Evolutionary conservation across 2,329 filamentous ascomycete genomes (phyloP).

Genomic region (Arthroderma sp.): DNA sequence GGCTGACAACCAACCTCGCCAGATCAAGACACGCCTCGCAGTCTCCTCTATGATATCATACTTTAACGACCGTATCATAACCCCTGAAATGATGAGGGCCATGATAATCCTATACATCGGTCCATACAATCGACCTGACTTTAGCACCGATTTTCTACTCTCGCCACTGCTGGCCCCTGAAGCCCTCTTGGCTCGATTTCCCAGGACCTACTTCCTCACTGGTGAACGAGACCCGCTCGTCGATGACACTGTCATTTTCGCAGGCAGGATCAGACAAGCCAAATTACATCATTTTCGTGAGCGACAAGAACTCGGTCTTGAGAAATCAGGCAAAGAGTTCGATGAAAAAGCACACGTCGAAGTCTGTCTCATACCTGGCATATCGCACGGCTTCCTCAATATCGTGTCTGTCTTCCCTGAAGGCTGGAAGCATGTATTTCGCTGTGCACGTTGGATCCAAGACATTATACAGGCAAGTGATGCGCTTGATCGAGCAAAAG

Average conservation of each 20-base stretch:
- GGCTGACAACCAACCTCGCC: constrained; percentile 29
- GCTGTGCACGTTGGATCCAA: constrained; percentile 68
- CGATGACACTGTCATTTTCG: constrained; percentile 94
- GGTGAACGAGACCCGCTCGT: constrained; percentile 91
- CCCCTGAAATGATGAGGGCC: constrained; percentile 95
- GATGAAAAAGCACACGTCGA: constrained; percentile 65
- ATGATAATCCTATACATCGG: constrained; percentile 99
- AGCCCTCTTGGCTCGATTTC: constrained; percentile 67
- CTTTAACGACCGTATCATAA: constrained; percentile 88
- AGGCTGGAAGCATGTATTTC: constrained; percentile 74
- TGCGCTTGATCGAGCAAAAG: constrained; percentile 27
- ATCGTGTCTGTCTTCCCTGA: constrained; percentile 81
- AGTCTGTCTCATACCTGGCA: constrained; percentile 72
- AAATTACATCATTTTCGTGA: constrained; percentile 47
- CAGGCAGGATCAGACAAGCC: constrained; percentile 70
- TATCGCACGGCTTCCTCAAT: constrained; percentile 87
- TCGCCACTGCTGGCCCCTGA: constrained; percentile 86
- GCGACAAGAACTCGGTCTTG: constrained; percentile 42
- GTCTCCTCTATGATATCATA: constrained; percentile 97
- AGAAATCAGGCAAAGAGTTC: constrained; percentile 44
- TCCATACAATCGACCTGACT: constrained; percentile 83
- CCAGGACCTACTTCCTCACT: constrained; percentile 86
- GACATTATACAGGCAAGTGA: constrained; percentile 52
- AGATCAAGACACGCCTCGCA: constrained; percentile 70
- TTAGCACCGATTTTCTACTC: constrained; percentile 78